Base-by-base conservation (phyloP, 305 asterid genomes). In the Stenogyne calaminthoides region DNA sequence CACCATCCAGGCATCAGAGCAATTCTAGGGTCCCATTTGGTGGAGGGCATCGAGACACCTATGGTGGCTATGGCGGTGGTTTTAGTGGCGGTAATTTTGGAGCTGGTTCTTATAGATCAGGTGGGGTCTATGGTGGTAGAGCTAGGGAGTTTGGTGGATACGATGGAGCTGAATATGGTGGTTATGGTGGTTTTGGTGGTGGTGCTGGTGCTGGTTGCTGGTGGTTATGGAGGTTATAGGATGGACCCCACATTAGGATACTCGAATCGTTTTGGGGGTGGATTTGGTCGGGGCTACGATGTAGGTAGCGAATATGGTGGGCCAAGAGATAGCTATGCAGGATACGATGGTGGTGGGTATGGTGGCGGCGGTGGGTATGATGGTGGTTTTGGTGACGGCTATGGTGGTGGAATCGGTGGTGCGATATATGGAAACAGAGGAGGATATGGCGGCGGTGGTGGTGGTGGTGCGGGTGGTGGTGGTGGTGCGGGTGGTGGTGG, bases 241-340 rank as follows among this genome's bases (percentile, higher is more conserved):
- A 68, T 81, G 57, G 88, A 83, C 34, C 76, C 86, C 11, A 76
- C 88, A 16, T 78, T 75, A 44, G 90, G 82, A 19, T 85, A 83
- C 68, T 75, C 88, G 11, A 72, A 74, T 75, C 86, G 87, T 25
- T 83, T 75, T 67, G 88, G 86, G 18, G 81, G 89, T 46, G 86
- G 84, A 58, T 81, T 67, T 63, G 86, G 86, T 68, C 79, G 85
- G 73, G 88, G 86, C 39, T 86, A 83, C 14, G 90, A 83, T 83
- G 12, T 83, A 47, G 85, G 83, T 34, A 77, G 73, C 6, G 88
- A 82, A 42, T 83, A 83, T 67, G 82, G 84, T 58, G 85, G 81
- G 3, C 76, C 84, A 0, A 77, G 58, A 12, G 85, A 86, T 39
- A 77, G 80, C 70, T 81, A 83, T 76, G 79, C 81, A 39, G 85